phyloP scores from a whole-genome alignment of 176 grass and related monocot genomes.

The Ananas comosus region DNA sequence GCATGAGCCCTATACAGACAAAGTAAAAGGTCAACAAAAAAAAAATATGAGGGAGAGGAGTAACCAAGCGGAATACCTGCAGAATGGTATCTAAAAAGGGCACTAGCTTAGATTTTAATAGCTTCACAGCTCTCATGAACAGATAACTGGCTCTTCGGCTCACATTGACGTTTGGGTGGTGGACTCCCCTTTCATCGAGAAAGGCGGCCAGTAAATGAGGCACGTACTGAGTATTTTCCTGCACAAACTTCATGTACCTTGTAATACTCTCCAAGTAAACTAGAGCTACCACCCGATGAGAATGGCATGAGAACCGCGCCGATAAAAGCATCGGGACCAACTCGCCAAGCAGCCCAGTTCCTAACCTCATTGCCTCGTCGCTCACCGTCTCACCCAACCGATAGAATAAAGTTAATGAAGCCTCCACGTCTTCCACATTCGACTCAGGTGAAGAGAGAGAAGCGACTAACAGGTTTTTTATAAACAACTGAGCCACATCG shows the following conservation, averaged over 20 bases:
- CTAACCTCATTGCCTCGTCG: conserved; percentile 65
- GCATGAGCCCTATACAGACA: conserved; percentile 24
- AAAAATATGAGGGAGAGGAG: background rate
- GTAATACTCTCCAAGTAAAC: conserved; percentile 87
- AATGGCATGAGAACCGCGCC: conserved; percentile 63
- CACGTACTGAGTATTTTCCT: conserved; percentile 72
- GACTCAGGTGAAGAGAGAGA: conserved; percentile 53
- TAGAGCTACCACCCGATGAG: conserved; percentile 69
- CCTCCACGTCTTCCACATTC: conserved; percentile 79
- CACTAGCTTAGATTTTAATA: conserved; percentile 74
- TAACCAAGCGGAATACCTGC: conserved; percentile 28
- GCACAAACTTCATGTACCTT: conserved; percentile 80
- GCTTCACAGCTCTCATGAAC: conserved; percentile 89
- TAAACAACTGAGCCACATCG: conserved; percentile 59
- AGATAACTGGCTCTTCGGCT: conserved; percentile 73
- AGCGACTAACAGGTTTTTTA: conserved; percentile 51
- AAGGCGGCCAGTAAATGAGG: conserved; percentile 60
- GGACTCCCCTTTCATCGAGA: conserved; percentile 85
- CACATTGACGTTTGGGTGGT: conserved; percentile 73
- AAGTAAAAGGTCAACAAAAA: conserved; percentile 9
- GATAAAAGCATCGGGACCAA: conserved; percentile 77
- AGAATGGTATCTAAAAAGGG: conserved; percentile 86
- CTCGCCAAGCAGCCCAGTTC: conserved; percentile 50
- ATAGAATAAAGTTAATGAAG: conserved; percentile 63
- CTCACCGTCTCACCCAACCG: conserved; percentile 61